Conservation (phyloP, 2,329 filamentous ascomycete genomes). For the Tolypocladium amazonense region DNA sequence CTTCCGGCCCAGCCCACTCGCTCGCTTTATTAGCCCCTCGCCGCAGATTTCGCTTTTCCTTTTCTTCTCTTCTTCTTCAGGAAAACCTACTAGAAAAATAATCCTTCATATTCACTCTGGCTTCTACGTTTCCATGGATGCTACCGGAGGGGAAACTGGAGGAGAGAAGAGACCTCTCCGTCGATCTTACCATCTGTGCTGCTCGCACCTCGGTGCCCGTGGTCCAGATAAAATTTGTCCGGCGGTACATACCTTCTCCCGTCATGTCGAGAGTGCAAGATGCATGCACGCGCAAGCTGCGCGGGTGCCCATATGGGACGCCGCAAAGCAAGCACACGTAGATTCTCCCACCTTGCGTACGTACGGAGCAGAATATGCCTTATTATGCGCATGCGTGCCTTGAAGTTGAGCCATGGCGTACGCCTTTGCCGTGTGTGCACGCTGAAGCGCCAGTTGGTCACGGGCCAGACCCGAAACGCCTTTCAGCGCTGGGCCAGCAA, state of each 20-base stretch:
- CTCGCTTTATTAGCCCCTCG: neutral
- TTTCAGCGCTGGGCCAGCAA: neutral
- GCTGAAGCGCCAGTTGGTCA: neutral
- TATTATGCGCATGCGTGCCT: neutral
- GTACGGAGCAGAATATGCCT: neutral
- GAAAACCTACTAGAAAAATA: constrained; percentile 32
- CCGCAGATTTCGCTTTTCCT: neutral
- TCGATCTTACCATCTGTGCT: constrained; percentile 40
- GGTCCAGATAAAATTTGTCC: constrained; percentile 23
- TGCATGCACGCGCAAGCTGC: neutral
- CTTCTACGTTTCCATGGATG: constrained; percentile 42
- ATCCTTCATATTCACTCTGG: constrained; percentile 63
- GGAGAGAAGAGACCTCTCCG: constrained; percentile 44
- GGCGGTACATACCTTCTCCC: constrained; percentile 19
- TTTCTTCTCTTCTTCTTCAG: constrained; percentile 17
- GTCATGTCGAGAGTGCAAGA: too few relatives aligned
- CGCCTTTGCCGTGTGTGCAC: too few relatives aligned
- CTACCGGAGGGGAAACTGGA: constrained; percentile 60
- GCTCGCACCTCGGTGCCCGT: constrained; percentile 20
- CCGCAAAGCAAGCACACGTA: neutral
- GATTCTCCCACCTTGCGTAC: neutral
- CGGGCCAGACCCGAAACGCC: neutral
- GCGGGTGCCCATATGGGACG: neutral
- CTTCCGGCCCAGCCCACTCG: constrained; percentile 10
- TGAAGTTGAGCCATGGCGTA: neutral